Conservation (phyloP, 2,329 filamentous ascomycete genomes). For the Aureobasidium melanogenum region DNA sequence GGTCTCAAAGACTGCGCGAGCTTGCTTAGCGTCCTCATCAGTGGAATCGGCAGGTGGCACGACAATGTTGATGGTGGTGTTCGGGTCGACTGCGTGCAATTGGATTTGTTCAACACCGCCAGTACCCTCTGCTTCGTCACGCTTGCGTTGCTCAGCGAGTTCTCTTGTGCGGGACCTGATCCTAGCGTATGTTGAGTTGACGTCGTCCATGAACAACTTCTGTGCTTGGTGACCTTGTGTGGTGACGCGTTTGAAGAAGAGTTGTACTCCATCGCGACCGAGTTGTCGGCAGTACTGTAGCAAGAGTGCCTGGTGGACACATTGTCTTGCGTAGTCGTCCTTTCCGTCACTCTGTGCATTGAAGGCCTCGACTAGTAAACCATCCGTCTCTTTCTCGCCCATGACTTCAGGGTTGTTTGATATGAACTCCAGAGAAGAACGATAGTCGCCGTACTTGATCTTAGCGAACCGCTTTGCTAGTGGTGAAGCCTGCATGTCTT, state of each 20-base stretch:
- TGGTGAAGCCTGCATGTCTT: slow-evolving; percentile 65
- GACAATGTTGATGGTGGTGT: slow-evolving; percentile 78
- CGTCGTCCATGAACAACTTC: slow-evolving; percentile 86
- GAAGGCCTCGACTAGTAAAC: slow-evolving; percentile 83
- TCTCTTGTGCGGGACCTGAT: slow-evolving; percentile 72
- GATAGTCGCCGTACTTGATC: slow-evolving; percentile 69
- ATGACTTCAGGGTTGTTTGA: slow-evolving; percentile 69
- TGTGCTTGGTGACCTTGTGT: slow-evolving; percentile 83
- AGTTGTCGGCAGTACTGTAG: slow-evolving; percentile 91
- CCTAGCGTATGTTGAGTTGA: slow-evolving; percentile 74
- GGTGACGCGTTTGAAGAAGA: slow-evolving; percentile 96
- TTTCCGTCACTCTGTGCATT: slow-evolving; percentile 72
- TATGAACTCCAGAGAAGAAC: slow-evolving; percentile 65
- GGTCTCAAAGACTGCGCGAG: slow-evolving; percentile 68
- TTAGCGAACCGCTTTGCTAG: slow-evolving; percentile 73
- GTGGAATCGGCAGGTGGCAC: slow-evolving; percentile 67
- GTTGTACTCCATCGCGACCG: slow-evolving; percentile 73
- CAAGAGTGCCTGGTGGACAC: slow-evolving; percentile 85
- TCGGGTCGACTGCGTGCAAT: slow-evolving; percentile 91
- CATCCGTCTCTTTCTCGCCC: slow-evolving; percentile 79
- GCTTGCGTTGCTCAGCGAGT: slow-evolving; percentile 52
- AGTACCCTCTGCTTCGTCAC: slow-evolving; percentile 38
- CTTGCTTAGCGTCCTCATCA: slow-evolving; percentile 49
- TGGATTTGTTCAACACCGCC: slow-evolving; percentile 91
- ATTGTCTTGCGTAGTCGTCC: slow-evolving; percentile 51